Percentiles rank a stretch among this genome's conserved stretches.
Conservation (phyloP, 228 moss, liverwort and hornwort genomes). For the Sphagnum fallax region DNA sequence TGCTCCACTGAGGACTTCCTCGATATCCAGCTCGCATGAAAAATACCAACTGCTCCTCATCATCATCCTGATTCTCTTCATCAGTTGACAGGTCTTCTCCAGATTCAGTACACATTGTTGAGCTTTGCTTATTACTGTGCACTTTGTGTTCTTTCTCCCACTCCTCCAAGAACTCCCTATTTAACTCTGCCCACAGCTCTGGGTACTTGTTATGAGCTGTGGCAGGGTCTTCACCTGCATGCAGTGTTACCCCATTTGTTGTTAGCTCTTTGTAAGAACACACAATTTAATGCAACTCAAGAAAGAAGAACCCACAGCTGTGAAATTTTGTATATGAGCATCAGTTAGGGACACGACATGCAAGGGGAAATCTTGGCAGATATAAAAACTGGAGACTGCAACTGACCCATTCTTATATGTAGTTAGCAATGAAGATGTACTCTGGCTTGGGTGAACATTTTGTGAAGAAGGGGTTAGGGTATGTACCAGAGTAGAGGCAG, state of each 20-base stretch:
- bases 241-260: not conserved
- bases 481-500: slow-evolving; percentile 44
- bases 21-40: slow-evolving; percentile 80
- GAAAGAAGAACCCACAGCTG: too few relatives aligned
- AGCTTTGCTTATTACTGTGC: not conserved
- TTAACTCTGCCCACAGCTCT: slow-evolving; percentile 80
- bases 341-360: too few relatives aligned
- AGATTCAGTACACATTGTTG: not conserved
- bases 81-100: not conserved
- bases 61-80: slow-evolving; percentile 11
- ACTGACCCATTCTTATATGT: too few relatives aligned
- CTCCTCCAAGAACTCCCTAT: slow-evolving; percentile 75
- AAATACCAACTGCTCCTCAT: slow-evolving; percentile 65
- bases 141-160: slow-evolving; percentile 54
- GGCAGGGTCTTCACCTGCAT: slow-evolving; percentile 56
- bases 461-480: too few relatives aligned
- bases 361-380: too few relatives aligned
- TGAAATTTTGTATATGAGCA: too few relatives aligned
- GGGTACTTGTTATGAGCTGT: slow-evolving; percentile 74
- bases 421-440: too few relatives aligned
- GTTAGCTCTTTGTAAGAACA: too few relatives aligned
- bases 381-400: too few relatives aligned
- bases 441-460: too few relatives aligned
- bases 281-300: too few relatives aligned
- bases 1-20: slow-evolving; percentile 70